A percentile compares a stretch with the other conserved stretches of the same genome.
phyloP scores from a whole-genome alignment of 345 rosid species.

The Bruguiera sexangula region DNA sequence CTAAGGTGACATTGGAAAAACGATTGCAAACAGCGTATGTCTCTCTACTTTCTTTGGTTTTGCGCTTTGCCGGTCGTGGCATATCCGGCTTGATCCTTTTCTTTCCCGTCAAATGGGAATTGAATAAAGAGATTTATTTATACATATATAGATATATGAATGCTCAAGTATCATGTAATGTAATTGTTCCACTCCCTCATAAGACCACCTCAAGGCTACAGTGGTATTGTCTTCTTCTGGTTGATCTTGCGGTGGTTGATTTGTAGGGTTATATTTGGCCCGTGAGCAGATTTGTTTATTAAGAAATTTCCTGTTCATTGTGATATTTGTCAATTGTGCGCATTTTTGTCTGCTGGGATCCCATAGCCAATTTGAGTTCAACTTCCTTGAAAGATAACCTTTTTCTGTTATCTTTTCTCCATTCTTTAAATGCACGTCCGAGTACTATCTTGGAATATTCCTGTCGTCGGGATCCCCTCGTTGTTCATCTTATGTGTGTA shows the following conservation, averaged over 20 bases:
- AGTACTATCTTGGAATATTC: not conserved
- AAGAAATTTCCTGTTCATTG: not conserved
- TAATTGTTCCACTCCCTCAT: too few relatives aligned
- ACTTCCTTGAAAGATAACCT: not conserved
- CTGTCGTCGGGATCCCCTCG: not conserved
- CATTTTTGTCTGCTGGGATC: too few relatives aligned
- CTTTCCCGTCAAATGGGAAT: not conserved
- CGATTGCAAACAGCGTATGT: not conserved
- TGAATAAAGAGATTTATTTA: too few relatives aligned
- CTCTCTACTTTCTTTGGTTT: slow-evolving; percentile 1
- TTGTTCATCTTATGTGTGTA: not conserved
- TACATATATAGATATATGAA: too few relatives aligned
- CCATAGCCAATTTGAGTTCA: not conserved
- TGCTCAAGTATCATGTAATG: not conserved
- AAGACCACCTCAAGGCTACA: not conserved
- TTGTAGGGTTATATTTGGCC: not conserved
- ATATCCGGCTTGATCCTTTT: not conserved
- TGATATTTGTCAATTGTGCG: not conserved
- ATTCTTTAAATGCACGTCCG: not conserved
- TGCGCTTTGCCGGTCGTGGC: not conserved
- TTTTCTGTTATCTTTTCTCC: not conserved
- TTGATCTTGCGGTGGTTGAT: slow-evolving; percentile 2
- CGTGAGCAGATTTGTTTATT: not conserved
- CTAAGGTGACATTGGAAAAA: not conserved
- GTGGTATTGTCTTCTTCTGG: not conserved